Evolutionary conservation across 495 filamentous ascomycete species (phyloP), one percentile per base, ranked within the genome.

Genomic region (Penicillium herquei): DNA sequence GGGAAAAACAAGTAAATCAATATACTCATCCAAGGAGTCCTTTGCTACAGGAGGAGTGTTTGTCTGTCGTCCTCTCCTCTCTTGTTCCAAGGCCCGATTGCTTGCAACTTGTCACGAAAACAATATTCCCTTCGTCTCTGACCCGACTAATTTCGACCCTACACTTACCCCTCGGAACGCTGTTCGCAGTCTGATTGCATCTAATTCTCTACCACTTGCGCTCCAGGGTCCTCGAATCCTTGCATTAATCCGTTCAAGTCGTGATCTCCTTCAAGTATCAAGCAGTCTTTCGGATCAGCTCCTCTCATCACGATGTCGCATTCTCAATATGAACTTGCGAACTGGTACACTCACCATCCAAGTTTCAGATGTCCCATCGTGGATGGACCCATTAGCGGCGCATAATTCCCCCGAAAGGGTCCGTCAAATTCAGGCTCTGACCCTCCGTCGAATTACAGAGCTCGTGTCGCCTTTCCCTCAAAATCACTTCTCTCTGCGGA

Each of bases 141-240:
- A 98, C 63, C 72, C 77, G 45, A 96, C 92, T n/a, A 98, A 98
- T 63, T 68, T 80, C 37, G 89, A 96, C 65, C 79, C 76, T 16
- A 92, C 87, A 3, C 70, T 90, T 34, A 96, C 94, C 0, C 72
- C 76, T 35, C 80, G 94, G 44, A 98, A 98, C 64, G 83, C 92
- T 0, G 78, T 96, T 26, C 86, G 94, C 44, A 71, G 84, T 51
- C 68, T 97, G 40, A 74, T 83, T 39, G 70, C 73, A 13, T 68
- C 77, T 9, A 68, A 86, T 45, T 64, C 64, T 8, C 72, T 98
- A 11, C 93, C 93, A 0, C 67, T 68, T 7, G 92, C 91, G 0
- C 73, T 98, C 0, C 79, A 82, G 54, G 81, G 83, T 39, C 72
- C 77, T 1, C 81, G 87, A 6, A 80, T 96, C 33, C 68, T 92